A percentile compares a stretch with the other conserved stretches of the same genome.
Conservation (phyloP, 805 yeast species). For the Ogataea pini region DNA sequence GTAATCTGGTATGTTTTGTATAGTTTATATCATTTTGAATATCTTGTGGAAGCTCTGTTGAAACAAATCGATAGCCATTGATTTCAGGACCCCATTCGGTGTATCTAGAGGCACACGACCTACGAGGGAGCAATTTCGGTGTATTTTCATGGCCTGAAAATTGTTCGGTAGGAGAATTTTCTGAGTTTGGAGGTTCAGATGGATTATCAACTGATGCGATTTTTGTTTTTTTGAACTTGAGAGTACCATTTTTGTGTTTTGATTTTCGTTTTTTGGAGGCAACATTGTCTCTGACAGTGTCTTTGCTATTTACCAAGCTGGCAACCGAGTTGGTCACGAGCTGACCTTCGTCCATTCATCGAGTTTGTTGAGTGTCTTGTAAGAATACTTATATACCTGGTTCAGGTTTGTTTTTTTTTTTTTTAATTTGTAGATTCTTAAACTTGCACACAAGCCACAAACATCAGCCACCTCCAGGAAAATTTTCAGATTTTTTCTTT, state of each 20-base stretch:
- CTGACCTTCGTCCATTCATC: background rate
- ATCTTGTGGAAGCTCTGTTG: constrained; percentile 25
- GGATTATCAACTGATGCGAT: background rate
- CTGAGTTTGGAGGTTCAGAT: background rate
- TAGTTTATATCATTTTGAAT: constrained; percentile 10
- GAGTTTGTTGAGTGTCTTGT: too few relatives aligned
- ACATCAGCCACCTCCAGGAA: constrained; percentile 2
- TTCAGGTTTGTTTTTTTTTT: background rate
- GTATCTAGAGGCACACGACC: background rate
- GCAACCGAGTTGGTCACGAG: background rate
- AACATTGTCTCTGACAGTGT: background rate
- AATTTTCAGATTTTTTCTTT: background rate
- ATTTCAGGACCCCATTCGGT: constrained; percentile 39
- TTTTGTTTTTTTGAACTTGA: constrained; percentile 1
- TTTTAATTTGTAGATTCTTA: background rate
- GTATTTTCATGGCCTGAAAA: background rate
- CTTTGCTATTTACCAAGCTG: background rate
- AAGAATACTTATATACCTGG: background rate
- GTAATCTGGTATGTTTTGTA: constrained; percentile 16
- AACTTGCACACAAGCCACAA: background rate
- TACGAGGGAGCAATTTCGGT: background rate
- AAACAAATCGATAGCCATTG: constrained; percentile 46
- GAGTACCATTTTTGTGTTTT: background rate
- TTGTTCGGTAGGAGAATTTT: background rate
- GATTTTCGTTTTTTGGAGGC: background rate